Evolutionary conservation across 2,329 filamentous ascomycete species (phyloP).

Genomic region (Didymella exigua): DNA sequence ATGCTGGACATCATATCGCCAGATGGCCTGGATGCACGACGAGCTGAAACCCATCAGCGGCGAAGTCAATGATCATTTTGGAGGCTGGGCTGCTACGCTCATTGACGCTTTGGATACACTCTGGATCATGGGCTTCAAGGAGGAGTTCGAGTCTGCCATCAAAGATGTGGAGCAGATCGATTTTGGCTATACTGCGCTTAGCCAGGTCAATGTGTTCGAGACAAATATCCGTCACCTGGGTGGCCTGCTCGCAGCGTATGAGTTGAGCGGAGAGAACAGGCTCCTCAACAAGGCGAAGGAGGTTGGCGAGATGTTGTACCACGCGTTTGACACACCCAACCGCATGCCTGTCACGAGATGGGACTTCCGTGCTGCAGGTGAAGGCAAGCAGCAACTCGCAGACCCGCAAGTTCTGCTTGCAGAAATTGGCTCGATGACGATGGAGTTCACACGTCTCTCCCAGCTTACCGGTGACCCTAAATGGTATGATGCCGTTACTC

Average conservation of each 20-base stretch:
- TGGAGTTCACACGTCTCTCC: conserved; percentile 57
- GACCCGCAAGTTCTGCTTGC: conserved; percentile 51
- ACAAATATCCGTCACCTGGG: conserved; percentile 79
- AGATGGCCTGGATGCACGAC: conserved; percentile 56
- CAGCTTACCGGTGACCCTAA: conserved; percentile 53
- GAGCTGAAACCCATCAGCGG: conserved; percentile 55
- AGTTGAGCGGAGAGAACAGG: conserved; percentile 76
- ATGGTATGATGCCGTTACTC: conserved; percentile 55
- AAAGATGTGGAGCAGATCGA: conserved; percentile 52
- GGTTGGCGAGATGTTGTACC: conserved; percentile 79
- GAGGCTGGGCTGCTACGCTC: conserved; percentile 55
- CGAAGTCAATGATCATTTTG: conserved; percentile 49
- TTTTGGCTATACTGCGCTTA: conserved; percentile 48
- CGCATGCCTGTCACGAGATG: conserved; percentile 73
- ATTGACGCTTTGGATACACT: conserved; percentile 55
- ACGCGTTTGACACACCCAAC: conserved; percentile 89
- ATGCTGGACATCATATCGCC: conserved; percentile 53
- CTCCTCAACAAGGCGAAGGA: conserved; percentile 79
- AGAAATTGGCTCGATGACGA: conserved; percentile 54
- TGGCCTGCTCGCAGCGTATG: conserved; percentile 83
- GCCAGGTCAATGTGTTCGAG: conserved; percentile 56
- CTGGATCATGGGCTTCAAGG: conserved; percentile 55
- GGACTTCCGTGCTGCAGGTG: conserved; percentile 48
- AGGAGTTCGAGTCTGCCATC: conserved; percentile 55
- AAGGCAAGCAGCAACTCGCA: conserved; percentile 48